Evolutionary conservation across 768 basidiomycete genomes (phyloP), one percentile per base, ranked within the genome.

Genomic region (Pseudohyphozyma bogoriensis): DNA sequence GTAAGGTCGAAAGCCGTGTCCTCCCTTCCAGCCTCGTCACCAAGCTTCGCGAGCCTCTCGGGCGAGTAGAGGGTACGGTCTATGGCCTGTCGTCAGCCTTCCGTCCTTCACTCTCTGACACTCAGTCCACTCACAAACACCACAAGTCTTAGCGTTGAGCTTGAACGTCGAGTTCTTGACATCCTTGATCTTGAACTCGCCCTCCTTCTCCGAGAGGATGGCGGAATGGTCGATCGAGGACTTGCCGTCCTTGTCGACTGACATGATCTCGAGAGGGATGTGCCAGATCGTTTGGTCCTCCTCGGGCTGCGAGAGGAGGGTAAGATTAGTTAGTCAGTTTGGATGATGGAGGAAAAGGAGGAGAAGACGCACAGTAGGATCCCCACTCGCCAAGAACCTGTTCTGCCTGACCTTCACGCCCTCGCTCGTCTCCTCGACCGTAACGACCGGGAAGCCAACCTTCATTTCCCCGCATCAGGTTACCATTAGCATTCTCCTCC

Each of bases 241-340:
- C 68, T 83, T 81, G 45, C 87, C 86, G 47, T 76, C 74, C 29
- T 76, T 73, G 59, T 81, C 78, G n/a, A 80, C 78, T 29, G 85
- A 82, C 64, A 86, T 71, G 53, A 93, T 73, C 66, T 81, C 80
- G 63, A 96, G 76, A 2, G 93, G 93, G 52, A 95, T 78, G 54
- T 85, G 85, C 92, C 92, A 96, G 60, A 88, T 78, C 2, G 87
- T 92, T 72, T 89, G 77, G 68, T 95, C 89, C 60, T 95, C 87
- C 71, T 87, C 82, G 13, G 82, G 81, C 68, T 84, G 40, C 11
- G 31, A 1, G 10, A 0, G 40, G 20, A n/a, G 13, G 4, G 6
- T 22, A 39, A 45, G 33, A 4, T 2, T 26, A 3, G 35, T 24
- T 7, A 5, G 9, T 37, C 51, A 24, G 35, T 35, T 4, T 7